A percentile compares a stretch with the other conserved stretches of the same genome.
These are phyloP conservation scores for Penicillium canescens DNA, from an alignment of 495 filamentous ascomycete genomes.

Conservation along the genomic window DNA sequence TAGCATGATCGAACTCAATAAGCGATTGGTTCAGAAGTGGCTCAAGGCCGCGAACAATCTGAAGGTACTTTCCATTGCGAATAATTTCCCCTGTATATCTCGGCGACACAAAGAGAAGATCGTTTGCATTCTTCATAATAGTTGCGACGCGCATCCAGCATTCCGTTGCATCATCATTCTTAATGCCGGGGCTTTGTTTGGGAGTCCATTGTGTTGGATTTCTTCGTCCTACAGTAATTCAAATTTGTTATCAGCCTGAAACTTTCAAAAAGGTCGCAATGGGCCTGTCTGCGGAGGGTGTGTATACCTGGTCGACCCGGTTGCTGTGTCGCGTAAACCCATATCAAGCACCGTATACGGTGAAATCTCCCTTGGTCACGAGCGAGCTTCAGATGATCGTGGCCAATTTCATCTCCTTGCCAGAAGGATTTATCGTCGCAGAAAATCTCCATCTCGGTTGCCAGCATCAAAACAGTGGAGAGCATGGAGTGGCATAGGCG, in stretches of 20 bases:
- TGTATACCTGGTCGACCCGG: slow-evolving; percentile 64
- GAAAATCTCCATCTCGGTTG: slow-evolving; percentile 81
- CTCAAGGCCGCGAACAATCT: slow-evolving; percentile 63
- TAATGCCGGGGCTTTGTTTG: background rate
- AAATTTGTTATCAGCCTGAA: background rate
- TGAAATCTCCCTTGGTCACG: slow-evolving; percentile 48
- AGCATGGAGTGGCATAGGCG: slow-evolving; percentile 89
- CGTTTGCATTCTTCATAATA: slow-evolving; percentile 73
- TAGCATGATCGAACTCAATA: slow-evolving; percentile 54
- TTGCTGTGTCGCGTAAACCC: slow-evolving; percentile 76
- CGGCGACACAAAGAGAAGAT: slow-evolving; percentile 67
- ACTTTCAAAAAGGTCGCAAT: background rate
- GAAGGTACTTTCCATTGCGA: slow-evolving; percentile 69
- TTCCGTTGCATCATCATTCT: slow-evolving; percentile 46
- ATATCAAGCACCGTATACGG: slow-evolving; percentile 69
- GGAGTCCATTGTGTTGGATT: background rate
- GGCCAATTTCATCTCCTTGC: background rate
- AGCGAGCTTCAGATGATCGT: background rate
- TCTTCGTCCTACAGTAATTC: background rate
- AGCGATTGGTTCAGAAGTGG: slow-evolving; percentile 66
- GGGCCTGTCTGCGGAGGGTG: background rate
- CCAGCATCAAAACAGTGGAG: slow-evolving; percentile 71
- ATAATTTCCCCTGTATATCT: slow-evolving; percentile 73
- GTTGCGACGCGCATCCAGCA: slow-evolving; percentile 77
- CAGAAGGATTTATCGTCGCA: slow-evolving; percentile 59